These are phyloP conservation scores for Melaleuca alternifolia DNA, from an alignment of 345 rosid species.

Conservation along the genomic window DNA sequence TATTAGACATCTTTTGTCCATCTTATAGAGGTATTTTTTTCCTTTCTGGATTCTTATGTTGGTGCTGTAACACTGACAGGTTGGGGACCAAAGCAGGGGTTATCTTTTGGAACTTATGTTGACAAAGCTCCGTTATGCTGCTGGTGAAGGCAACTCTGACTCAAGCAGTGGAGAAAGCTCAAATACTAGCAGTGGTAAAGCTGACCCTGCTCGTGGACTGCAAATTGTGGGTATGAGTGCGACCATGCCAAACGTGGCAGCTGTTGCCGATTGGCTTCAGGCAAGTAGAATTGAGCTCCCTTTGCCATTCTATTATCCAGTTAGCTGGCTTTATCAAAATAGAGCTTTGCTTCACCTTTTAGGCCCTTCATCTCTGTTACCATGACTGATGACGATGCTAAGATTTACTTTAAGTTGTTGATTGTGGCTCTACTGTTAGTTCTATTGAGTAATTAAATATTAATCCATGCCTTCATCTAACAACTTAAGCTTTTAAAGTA, in stretches of 20 bases:
- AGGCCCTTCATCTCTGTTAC: not conserved
- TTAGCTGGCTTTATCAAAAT: not conserved
- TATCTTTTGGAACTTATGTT: conserved; percentile 93
- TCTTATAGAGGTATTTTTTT: not conserved
- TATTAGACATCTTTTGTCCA: not conserved
- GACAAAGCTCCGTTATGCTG: conserved; percentile 96
- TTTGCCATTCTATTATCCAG: not conserved
- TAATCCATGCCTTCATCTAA: no score
- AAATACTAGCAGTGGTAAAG: conserved; percentile 68
- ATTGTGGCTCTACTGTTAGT: not conserved
- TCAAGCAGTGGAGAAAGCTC: conserved; percentile 84
- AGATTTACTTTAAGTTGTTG: not conserved
- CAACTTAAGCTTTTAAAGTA: no score
- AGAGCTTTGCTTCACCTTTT: not conserved
- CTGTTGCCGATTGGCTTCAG: conserved; percentile 98
- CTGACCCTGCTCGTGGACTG: conserved; percentile 71
- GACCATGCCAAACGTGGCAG: conserved; percentile 97
- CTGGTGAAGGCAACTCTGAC: conserved; percentile 81
- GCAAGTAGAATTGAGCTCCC: conserved; percentile 19
- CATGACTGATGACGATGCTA: not conserved
- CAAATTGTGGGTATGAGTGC: conserved; percentile 99
- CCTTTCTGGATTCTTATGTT: not conserved
- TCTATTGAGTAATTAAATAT: no score
- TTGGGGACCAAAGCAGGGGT: conserved; percentile 92
- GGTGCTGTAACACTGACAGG: conserved; percentile 32